A percentile compares a stretch with the other conserved stretches of the same genome.
These are phyloP conservation scores for Truncatella angustata DNA, from an alignment of 2,329 filamentous ascomycete genomes.

Conservation along the genomic window DNA sequence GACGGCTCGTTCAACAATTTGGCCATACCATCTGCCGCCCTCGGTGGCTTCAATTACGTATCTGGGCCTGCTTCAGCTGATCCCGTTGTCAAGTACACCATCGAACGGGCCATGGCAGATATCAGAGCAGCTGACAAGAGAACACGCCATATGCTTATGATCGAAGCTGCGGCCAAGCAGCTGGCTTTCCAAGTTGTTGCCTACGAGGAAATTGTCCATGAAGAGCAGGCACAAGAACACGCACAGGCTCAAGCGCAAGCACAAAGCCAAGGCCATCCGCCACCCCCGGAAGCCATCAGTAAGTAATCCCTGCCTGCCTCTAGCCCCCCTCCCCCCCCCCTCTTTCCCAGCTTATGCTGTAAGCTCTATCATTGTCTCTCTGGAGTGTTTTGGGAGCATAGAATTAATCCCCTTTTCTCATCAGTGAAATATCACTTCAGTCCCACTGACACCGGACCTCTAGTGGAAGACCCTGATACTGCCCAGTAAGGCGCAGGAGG, in stretches of 20 bases:
- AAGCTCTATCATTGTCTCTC: not conserved
- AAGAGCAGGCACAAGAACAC: slow-evolving; percentile 25
- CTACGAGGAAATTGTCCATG: slow-evolving; percentile 42
- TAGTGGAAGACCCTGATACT: slow-evolving; percentile 7
- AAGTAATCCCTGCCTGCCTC: not conserved
- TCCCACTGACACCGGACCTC: not conserved
- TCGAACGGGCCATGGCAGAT: slow-evolving; percentile 45
- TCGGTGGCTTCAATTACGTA: slow-evolving; percentile 30
- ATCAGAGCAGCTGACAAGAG: slow-evolving; percentile 41
- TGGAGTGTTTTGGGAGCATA: not conserved
- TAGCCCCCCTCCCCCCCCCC: no score
- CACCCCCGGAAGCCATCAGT: slow-evolving; percentile 10
- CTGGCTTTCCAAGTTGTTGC: slow-evolving; percentile 51
- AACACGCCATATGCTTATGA: slow-evolving; percentile 46
- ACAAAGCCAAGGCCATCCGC: slow-evolving; percentile 6
- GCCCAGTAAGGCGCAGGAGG: not conserved
- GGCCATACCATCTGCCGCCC: slow-evolving; percentile 25
- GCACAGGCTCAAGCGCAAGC: slow-evolving; percentile 14
- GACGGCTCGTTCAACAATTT: slow-evolving; percentile 27
- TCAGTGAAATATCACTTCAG: not conserved
- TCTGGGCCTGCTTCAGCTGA: slow-evolving; percentile 32
- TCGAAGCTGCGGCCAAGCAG: slow-evolving; percentile 54
- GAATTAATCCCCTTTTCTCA: not conserved
- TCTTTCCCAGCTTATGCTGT: not conserved
- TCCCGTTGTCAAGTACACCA: slow-evolving; percentile 38